Conservation (phyloP, 805 yeast species). For the Sungouiella blattae region DNA sequence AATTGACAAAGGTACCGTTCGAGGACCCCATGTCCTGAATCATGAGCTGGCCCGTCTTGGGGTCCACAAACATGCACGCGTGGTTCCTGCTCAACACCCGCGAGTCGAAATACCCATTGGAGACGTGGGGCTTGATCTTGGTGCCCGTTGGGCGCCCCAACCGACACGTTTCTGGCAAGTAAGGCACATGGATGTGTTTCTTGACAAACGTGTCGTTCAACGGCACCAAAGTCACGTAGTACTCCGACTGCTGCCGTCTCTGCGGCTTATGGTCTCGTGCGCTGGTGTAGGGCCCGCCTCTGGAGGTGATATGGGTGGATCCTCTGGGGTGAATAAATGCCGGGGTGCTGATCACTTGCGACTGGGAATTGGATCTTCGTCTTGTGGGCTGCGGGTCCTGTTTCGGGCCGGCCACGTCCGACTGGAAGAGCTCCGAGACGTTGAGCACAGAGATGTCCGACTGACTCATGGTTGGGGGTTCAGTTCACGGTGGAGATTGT, state of each 20-base stretch:
- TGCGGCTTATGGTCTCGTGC: slow-evolving; percentile 14
- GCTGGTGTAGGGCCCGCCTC: slow-evolving; percentile 3
- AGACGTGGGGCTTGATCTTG: slow-evolving; percentile 52
- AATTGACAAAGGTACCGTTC: slow-evolving; percentile 92
- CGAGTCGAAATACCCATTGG: slow-evolving; percentile 92
- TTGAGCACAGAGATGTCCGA: neutral
- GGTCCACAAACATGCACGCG: slow-evolving; percentile 82
- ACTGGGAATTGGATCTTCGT: slow-evolving; percentile 40
- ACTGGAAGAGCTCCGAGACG: slow-evolving; percentile 1
- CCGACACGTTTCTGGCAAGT: slow-evolving; percentile 75
- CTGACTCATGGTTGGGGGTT: slow-evolving; percentile 2
- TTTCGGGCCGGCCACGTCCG: neutral
- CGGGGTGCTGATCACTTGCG: slow-evolving; percentile 29
- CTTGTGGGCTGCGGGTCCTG: slow-evolving; percentile 4
- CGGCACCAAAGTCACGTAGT: slow-evolving; percentile 69
- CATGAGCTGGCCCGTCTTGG: slow-evolving; percentile 59
- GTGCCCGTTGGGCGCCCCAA: slow-evolving; percentile 87
- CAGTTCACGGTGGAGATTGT: too few relatives aligned
- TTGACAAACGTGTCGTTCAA: slow-evolving; percentile 79
- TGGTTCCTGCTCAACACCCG: slow-evolving; percentile 90
- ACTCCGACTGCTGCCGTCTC: slow-evolving; percentile 29
- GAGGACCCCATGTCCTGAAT: slow-evolving; percentile 85
- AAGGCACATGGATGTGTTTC: slow-evolving; percentile 77
- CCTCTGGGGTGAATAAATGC: slow-evolving; percentile 4
- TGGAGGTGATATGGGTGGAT: neutral